Conservation (phyloP, 345 rosid genomes). For the Crucihimalaya himalaica region DNA sequence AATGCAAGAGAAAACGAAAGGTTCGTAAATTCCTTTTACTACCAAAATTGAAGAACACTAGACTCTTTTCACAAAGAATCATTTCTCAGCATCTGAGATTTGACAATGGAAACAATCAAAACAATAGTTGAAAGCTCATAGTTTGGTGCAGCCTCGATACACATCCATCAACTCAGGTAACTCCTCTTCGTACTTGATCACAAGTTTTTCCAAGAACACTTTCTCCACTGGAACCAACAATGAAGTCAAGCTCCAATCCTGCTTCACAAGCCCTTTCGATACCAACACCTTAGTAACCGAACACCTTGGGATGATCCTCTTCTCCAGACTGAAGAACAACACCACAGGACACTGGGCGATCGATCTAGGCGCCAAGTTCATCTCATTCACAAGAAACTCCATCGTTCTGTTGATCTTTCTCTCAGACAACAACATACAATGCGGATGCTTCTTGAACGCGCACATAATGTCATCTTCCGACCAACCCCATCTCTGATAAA, state of each 20-base stretch:
- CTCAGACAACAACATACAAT: constrained; percentile 56
- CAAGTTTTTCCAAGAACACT: constrained; percentile 48
- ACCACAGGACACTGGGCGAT: constrained; percentile 46
- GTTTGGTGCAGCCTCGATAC: constrained; percentile 17
- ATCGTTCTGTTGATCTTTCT: constrained; percentile 45
- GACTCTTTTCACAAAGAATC: neutral
- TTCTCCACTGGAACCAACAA: constrained; percentile 46
- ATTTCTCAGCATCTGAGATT: neutral
- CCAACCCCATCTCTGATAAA: constrained; percentile 61
- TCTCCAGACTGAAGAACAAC: constrained; percentile 51
- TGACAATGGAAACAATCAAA: neutral
- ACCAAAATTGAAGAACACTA: constrained; percentile 10
- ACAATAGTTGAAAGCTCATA: neutral
- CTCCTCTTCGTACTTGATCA: constrained; percentile 43
- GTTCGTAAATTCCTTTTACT: neutral
- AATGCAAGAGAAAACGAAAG: too few relatives aligned
- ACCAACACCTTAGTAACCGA: constrained; percentile 43
- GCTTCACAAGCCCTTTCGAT: constrained; percentile 48
- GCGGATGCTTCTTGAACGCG: constrained; percentile 56
- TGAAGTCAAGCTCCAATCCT: constrained; percentile 46
- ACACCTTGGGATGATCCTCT: constrained; percentile 59
- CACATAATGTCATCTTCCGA: constrained; percentile 46
- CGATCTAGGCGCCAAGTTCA: constrained; percentile 42
- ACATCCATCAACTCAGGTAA: constrained; percentile 50
- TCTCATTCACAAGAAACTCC: constrained; percentile 56